Conservation (phyloP, 306 rosid genomes). For the Coriaria nepalensis region DNA sequence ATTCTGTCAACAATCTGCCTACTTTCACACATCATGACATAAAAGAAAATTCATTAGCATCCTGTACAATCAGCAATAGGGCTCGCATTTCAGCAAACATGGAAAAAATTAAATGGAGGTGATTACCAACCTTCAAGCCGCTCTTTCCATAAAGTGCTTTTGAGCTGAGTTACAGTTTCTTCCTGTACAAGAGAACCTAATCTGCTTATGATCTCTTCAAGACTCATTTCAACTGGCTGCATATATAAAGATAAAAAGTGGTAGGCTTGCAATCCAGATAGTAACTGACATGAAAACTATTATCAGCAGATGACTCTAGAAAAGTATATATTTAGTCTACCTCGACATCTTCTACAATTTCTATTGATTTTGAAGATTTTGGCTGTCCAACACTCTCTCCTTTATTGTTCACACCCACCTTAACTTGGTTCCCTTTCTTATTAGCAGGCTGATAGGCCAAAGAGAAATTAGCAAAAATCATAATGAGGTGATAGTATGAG, state of each 20-base stretch:
- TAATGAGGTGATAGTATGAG: background rate
- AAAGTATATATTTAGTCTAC: conserved; percentile 23
- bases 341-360: conserved; percentile 85
- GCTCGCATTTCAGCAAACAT: too few relatives aligned
- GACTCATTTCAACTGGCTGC: conserved; percentile 93
- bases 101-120: too few relatives aligned
- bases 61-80: too few relatives aligned
- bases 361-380: conserved; percentile 49
- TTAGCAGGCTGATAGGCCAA: conserved; percentile 34
- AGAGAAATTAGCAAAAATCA: conserved; percentile 14
- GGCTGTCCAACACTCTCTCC: conserved; percentile 48
- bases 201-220: conserved; percentile 90
- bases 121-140: conserved; percentile 67
- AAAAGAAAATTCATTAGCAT: too few relatives aligned
- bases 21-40: too few relatives aligned
- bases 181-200: conserved; percentile 70
- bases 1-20: too few relatives aligned
- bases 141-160: conserved; percentile 90
- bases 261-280: background rate
- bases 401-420: conserved; percentile 49
- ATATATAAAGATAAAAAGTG: conserved; percentile 9
- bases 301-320: background rate
- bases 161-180: conserved; percentile 64
- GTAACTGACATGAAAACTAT: background rate
- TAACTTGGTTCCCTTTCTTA: conserved; percentile 59